A percentile compares a stretch with the other conserved stretches of the same genome.
phyloP scores from a whole-genome alignment of 2,329 filamentous ascomycete species.

The Neofusicoccum cordaticola region DNA sequence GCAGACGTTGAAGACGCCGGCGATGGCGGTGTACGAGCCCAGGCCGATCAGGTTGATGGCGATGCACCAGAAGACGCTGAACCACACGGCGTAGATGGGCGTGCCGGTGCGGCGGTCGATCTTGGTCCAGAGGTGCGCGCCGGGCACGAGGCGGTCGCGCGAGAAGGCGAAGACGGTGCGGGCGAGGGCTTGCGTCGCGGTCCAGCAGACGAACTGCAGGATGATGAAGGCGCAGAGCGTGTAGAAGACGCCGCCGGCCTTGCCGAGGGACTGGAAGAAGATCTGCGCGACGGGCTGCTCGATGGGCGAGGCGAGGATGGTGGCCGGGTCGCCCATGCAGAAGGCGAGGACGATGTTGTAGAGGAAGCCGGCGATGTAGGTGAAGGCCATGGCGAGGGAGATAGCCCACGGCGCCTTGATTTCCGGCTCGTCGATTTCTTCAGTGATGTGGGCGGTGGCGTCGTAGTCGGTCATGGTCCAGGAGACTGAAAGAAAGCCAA shows the following conservation, averaged over 20 bases:
- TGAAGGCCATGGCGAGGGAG: constrained; percentile 54
- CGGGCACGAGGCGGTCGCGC: constrained; percentile 51
- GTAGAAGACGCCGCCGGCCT: constrained; percentile 53
- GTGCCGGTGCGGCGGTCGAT: constrained; percentile 49
- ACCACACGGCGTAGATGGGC: constrained; percentile 55
- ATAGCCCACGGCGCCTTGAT: constrained; percentile 57
- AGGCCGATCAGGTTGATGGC: constrained; percentile 59
- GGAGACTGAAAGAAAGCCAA: constrained; percentile 58
- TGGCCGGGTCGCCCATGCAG: constrained; percentile 53
- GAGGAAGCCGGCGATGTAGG: constrained; percentile 55
- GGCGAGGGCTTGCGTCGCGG: constrained; percentile 53
- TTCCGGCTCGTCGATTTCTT: constrained; percentile 46
- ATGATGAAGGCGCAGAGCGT: constrained; percentile 57
- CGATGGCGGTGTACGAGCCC: constrained; percentile 53
- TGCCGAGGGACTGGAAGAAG: constrained; percentile 58
- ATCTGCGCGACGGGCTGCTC: constrained; percentile 57
- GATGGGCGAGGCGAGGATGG: constrained; percentile 47
- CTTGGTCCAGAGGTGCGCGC: constrained; percentile 49
- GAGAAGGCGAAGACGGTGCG: constrained; percentile 57
- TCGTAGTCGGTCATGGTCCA: constrained; percentile 62
- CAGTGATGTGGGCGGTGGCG: constrained; percentile 36
- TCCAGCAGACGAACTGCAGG: constrained; percentile 59
- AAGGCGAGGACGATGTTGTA: constrained; percentile 60
- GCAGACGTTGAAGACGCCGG: constrained; percentile 54
- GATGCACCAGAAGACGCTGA: constrained; percentile 54